phyloP scores from a whole-genome alignment of 768 basidiomycete genomes.

The Xanthoconium stramineum region DNA sequence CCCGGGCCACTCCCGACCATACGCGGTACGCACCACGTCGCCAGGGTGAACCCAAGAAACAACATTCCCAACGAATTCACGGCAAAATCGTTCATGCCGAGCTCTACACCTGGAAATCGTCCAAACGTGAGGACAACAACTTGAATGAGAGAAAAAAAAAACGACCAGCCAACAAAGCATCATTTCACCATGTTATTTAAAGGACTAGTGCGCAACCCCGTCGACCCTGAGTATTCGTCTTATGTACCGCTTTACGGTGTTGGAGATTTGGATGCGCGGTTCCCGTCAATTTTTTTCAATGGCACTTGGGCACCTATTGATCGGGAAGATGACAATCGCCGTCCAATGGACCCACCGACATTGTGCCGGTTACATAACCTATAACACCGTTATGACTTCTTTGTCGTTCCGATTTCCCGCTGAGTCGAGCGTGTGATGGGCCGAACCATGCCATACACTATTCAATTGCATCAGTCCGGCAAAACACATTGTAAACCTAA shows the following conservation, averaged over 20 bases:
- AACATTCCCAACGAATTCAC: slow-evolving; percentile 7
- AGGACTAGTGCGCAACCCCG: not conserved
- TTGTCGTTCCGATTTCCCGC: no score
- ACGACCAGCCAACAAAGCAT: not conserved
- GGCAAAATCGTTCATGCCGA: not conserved
- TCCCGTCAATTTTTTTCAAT: no score
- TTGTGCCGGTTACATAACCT: no score
- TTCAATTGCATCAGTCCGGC: no score
- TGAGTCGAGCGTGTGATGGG: no score
- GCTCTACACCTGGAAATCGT: not conserved
- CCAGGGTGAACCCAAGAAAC: slow-evolving; percentile 10
- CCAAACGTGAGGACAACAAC: no score
- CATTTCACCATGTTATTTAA: not conserved
- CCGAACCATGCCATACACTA: no score
- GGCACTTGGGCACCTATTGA: no score
- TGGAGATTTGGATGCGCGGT: not conserved
- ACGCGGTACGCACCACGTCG: slow-evolving; percentile 6
- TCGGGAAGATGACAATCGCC: no score
- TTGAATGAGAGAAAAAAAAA: not conserved
- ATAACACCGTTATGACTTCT: no score
- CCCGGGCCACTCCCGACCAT: not conserved
- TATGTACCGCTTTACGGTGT: not conserved
- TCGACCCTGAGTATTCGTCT: not conserved
- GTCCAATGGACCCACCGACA: no score
- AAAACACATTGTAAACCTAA: not conserved